A percentile compares a stretch with the other conserved stretches of the same genome.
These are phyloP conservation scores for Apiospora hydei DNA, from an alignment of 2,329 filamentous ascomycete genomes.

Conservation along the genomic window DNA sequence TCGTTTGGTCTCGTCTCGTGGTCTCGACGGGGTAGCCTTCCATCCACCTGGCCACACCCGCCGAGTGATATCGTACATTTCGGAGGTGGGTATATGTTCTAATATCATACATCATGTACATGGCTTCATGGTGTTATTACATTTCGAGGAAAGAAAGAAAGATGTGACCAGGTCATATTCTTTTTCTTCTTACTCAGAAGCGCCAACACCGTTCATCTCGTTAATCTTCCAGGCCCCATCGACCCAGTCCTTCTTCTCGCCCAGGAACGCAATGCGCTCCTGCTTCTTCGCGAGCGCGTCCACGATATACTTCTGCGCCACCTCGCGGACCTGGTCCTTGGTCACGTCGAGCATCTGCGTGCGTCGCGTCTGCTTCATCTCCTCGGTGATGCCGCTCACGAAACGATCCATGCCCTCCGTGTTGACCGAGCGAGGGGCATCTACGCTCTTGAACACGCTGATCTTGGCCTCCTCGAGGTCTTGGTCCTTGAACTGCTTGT, in stretches of 20 bases:
- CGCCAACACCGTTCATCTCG: constrained; percentile 59
- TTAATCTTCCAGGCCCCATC: constrained; percentile 76
- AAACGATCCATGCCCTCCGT: constrained; percentile 88
- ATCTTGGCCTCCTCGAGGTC: constrained; percentile 97
- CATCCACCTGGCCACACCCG: constrained; percentile 32
- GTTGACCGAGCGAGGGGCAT: constrained; percentile 87
- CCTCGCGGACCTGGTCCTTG: constrained; percentile 78
- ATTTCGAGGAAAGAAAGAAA: neutral
- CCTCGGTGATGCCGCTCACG: constrained; percentile 81
- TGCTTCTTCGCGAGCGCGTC: constrained; percentile 66
- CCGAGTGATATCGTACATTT: constrained; percentile 30
- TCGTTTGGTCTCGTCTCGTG: neutral
- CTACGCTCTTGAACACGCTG: constrained; percentile 88
- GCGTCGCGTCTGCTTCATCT: constrained; percentile 86
- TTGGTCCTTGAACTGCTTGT: constrained; percentile 80
- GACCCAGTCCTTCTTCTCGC: constrained; percentile 83
- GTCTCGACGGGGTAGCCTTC: constrained; percentile 24
- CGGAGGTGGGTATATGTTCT: constrained; percentile 48
- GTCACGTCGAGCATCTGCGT: constrained; percentile 88
- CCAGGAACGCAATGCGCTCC: constrained; percentile 76
- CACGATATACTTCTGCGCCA: constrained; percentile 83
- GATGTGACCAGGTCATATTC: neutral
- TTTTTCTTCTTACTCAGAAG: constrained; percentile 27
- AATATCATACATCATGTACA: constrained; percentile 44
- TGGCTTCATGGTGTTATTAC: neutral